Evolutionary conservation across 192 early-diverging fungal species (phyloP), one percentile per base, ranked within the genome.

Genomic region (Entomortierella lignicola): DNA sequence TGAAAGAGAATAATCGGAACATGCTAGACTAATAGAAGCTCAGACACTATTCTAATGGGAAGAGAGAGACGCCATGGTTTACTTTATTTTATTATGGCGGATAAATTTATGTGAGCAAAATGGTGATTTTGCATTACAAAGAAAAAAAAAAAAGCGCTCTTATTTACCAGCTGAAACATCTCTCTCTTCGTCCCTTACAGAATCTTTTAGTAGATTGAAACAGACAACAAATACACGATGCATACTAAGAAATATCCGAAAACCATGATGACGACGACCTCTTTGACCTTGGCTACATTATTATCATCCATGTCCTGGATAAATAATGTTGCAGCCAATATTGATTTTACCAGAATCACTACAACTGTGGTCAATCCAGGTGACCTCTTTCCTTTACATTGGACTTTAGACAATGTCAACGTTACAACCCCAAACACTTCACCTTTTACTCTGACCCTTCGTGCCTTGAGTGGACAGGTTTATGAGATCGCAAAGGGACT

Each of bases 401-500:
- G 75, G 75, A 55, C 10, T 11, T 1, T 43, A 0, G 51, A 60
- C n/a, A 31, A 34, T 21, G 30, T 54, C 37, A 41, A 18, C 6
- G 52, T n/a, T 0, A 53, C 55, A 0, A 17, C 30, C 17, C 29
- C n/a, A 8, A 66, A 66, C 21, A 47, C n/a, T n/a, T 34, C 29
- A 4, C 67, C 75, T 23, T 65, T 79, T 43, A 58, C 44, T 8
- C 20, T 79, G 12, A 4, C 41, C 11, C 63, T 79, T 41, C 75
- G 75, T 51, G 75, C 75, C 37, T 31, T 66, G 13, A 44, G 44
- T 4, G 75, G 75, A 23, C 75, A 79, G 42, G 1, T 0, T 2
- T 70, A 79, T 31, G 43, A 59, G 17, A 43, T 79, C 23, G 25
- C 39, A 17, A 6, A 43, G 1, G n/a, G 5, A 2, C 50, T 79